A percentile compares a stretch with the other conserved stretches of the same genome.
Conservation (phyloP, 495 filamentous ascomycete genomes). For the Baudoinia panamericana region DNA sequence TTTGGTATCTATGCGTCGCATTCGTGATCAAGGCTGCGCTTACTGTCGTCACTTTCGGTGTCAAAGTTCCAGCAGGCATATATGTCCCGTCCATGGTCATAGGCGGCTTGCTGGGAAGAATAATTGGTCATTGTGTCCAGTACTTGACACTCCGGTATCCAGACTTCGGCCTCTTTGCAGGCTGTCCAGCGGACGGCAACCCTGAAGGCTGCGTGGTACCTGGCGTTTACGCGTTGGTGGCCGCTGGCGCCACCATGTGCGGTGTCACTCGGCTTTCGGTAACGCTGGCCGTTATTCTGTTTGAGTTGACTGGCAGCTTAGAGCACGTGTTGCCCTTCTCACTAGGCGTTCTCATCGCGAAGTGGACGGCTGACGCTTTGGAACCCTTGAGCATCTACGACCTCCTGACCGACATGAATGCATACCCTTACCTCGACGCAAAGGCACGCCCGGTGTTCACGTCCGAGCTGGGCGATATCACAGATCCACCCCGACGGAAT, state of each 20-base stretch:
- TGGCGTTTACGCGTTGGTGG: conserved; percentile 89
- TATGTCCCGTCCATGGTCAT: conserved; percentile 99
- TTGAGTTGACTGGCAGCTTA: conserved; percentile 87
- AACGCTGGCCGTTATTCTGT: conserved; percentile 86
- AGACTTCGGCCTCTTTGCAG: conserved; percentile 54
- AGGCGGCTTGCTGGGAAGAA: conserved; percentile 80
- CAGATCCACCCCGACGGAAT: conserved; percentile 55
- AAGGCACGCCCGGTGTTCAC: conserved; percentile 85
- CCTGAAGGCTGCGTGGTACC: conserved; percentile 82
- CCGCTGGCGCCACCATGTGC: conserved; percentile 94
- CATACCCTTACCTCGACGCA: conserved; percentile 89
- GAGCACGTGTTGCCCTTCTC: conserved; percentile 95
- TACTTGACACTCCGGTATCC: conserved; percentile 66
- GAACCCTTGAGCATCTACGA: conserved; percentile 95
- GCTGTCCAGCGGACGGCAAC: conserved; percentile 51
- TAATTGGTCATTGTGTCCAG: conserved; percentile 77
- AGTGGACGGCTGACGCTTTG: conserved; percentile 95
- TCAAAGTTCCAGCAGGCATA: conserved; percentile 91
- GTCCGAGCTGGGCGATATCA: conserved; percentile 71
- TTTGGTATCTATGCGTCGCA: conserved; percentile 56
- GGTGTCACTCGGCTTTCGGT: conserved; percentile 90
- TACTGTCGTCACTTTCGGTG: conserved; percentile 80
- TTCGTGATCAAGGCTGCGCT: conserved; percentile 83
- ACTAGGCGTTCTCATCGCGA: conserved; percentile 77
- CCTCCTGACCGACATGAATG: conserved; percentile 89